phyloP scores from a whole-genome alignment of 2,329 filamentous ascomycete species.

The Cladophialophora yegresii region DNA sequence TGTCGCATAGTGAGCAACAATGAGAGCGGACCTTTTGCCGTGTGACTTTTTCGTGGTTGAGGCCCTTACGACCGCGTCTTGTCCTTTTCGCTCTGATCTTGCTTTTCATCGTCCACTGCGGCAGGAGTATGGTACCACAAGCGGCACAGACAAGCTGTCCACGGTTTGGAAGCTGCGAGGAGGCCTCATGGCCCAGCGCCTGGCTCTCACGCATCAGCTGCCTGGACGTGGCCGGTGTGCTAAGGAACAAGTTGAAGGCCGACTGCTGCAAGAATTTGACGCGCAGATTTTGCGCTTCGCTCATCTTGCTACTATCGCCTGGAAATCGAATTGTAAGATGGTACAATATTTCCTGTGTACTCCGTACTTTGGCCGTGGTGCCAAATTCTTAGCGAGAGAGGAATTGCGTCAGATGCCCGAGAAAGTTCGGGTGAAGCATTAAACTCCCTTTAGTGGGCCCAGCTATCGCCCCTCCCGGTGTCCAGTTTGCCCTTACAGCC shows the following conservation, averaged over 20 bases:
- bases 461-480: background rate
- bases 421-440: background rate
- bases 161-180: conserved; percentile 9
- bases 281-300: background rate
- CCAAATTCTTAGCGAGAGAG: background rate
- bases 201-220: conserved; percentile 41
- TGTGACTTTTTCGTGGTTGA: conserved; percentile 21
- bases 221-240: conserved; percentile 46
- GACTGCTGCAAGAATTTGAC: conserved; percentile 43
- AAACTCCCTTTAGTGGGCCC: background rate
- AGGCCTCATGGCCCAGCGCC: conserved; percentile 1
- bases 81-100: background rate
- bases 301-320: background rate
- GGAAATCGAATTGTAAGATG: background rate
- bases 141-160: conserved; percentile 42
- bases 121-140: conserved; percentile 45
- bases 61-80: background rate
- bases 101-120: conserved; percentile 39
- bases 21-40: conserved; percentile 20
- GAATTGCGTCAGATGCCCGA: background rate
- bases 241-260: conserved; percentile 39
- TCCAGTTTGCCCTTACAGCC: background rate
- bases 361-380: background rate
- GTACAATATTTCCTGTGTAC: no score
- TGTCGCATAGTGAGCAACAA: conserved; percentile 22